phyloP scores from a whole-genome alignment of 139 green algal species.

The Auxenochlorella pyrenoidosa region DNA sequence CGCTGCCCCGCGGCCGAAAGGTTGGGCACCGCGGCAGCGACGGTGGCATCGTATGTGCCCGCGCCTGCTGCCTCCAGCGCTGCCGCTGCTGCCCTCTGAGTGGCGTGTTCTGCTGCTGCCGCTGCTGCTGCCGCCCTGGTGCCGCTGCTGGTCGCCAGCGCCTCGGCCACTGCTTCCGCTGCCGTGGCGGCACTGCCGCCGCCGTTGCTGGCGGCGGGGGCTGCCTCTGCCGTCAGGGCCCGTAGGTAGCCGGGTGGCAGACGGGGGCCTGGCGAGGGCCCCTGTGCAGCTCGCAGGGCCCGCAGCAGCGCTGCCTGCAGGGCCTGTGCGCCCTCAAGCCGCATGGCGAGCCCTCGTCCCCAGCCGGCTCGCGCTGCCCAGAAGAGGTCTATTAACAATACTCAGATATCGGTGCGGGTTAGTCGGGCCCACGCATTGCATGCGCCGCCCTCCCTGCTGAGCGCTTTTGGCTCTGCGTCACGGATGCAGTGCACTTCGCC shows the following conservation, averaged over 20 bases:
- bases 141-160: background rate
- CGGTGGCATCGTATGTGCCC: background rate
- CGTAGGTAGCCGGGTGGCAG: slow-evolving; percentile 22
- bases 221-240: slow-evolving; percentile 30
- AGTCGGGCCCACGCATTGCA: too few species aligned
- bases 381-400: too few species aligned
- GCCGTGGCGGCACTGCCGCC: background rate
- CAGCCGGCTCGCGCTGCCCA: too few species aligned
- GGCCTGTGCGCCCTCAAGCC: too few species aligned
- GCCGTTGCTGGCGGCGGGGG: background rate
- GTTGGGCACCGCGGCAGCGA: background rate
- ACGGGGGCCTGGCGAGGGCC: slow-evolving; percentile 14
- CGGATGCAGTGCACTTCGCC: too few species aligned
- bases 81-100: background rate
- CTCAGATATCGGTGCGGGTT: too few species aligned
- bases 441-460: too few species aligned
- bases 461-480: too few species aligned
- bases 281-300: background rate
- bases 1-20: background rate
- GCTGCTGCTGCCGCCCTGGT: background rate
- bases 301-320: slow-evolving; percentile 6
- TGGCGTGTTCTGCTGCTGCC: background rate
- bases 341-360: too few species aligned
- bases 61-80: background rate
- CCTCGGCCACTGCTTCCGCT: background rate